Percentiles rank a stretch among this genome's conserved stretches.
phyloP scores from a whole-genome alignment of 164 flowering plant species.

The Malania oleifera region DNA sequence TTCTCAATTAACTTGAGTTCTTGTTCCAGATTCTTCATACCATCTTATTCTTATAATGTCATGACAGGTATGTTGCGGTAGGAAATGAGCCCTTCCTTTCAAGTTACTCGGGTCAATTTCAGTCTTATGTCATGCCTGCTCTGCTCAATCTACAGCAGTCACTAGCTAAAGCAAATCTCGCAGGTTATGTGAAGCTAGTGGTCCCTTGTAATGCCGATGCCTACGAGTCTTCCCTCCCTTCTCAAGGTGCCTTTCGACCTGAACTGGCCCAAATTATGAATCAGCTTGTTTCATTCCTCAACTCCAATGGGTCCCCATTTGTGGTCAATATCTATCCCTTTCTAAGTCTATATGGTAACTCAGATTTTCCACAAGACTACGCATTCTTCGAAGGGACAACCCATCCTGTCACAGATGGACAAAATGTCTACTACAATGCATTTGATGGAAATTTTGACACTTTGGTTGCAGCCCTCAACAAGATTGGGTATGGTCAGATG shows the following conservation, averaged over 20 bases:
- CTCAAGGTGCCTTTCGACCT: constrained; percentile 83
- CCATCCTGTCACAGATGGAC: constrained; percentile 73
- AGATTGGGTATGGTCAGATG: constrained; percentile 74
- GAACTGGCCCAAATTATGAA: constrained; percentile 73
- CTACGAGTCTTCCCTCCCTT: constrained; percentile 75
- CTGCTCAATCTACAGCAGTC: constrained; percentile 79
- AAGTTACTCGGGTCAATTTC: constrained; percentile 68
- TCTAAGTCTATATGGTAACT: constrained; percentile 69
- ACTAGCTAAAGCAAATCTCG: constrained; percentile 68
- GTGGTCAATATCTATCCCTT: constrained; percentile 93
- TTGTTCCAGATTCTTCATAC: background rate
- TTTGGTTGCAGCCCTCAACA: constrained; percentile 70
- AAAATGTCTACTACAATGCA: constrained; percentile 69
- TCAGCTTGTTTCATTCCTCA: constrained; percentile 71
- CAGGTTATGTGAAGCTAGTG: constrained; percentile 58
- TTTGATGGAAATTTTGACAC: constrained; percentile 94
- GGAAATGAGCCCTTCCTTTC: constrained; percentile 97
- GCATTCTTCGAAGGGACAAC: constrained; percentile 83
- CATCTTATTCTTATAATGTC: background rate
- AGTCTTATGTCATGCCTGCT: constrained; percentile 71
- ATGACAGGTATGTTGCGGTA: constrained; percentile 81
- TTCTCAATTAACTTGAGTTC: no score
- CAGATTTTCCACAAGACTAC: constrained; percentile 89
- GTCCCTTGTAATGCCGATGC: constrained; percentile 98
- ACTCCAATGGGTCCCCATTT: constrained; percentile 83